Base-by-base conservation (phyloP, 352 stramenopile species). In the Globisporangium splendens region DNA sequence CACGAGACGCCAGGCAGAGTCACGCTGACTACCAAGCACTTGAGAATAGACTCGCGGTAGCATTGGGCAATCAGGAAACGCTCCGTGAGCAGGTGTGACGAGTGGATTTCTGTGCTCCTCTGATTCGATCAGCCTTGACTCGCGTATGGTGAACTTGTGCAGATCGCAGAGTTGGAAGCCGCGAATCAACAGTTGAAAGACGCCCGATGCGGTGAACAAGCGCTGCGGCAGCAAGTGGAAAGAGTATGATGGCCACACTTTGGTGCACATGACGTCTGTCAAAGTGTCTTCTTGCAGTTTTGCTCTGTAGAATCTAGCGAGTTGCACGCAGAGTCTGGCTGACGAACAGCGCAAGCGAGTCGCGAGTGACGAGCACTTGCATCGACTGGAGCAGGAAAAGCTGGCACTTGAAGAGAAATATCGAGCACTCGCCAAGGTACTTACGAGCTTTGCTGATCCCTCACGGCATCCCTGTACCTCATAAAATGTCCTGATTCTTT, bases 351-450 rank as follows among this genome's bases (percentile, higher is more conserved):
- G 66, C 3, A 21, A 33, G n/a, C 72, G 55, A 44, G 62, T 39
- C 2, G 18, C 57, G 1, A 55, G 75, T 18, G 41, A 70, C 14
- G 33, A 61, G 5, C 46, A 66, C 14, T 20, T 46, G 12, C 22
- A 59, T 15, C 49, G 51, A 54, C 15, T 68, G 6, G 46, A 50
- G 14, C 53, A 66, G 17, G 78, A 85, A 35, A 90, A 88, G 21
- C 18, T 63, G 20, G 21, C 42, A 8, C 54, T 83, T 8, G 74
- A 88, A 44, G 76, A 88, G 5, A 86, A 83, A 24, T 47, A 75
- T 3, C 63, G 63, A 43, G 41, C 53, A 13, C 38, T 76, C 15
- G 53, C 46, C 35, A 80, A 79, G 64, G 75, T 84, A 46, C 50
- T 24, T 15, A 41, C 28, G 28, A 35, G 28, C 28, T 35, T 7